A percentile compares a stretch with the other conserved stretches of the same genome.
Conservation (phyloP, 257 asterid genomes). For the Solanum medicagineum region DNA sequence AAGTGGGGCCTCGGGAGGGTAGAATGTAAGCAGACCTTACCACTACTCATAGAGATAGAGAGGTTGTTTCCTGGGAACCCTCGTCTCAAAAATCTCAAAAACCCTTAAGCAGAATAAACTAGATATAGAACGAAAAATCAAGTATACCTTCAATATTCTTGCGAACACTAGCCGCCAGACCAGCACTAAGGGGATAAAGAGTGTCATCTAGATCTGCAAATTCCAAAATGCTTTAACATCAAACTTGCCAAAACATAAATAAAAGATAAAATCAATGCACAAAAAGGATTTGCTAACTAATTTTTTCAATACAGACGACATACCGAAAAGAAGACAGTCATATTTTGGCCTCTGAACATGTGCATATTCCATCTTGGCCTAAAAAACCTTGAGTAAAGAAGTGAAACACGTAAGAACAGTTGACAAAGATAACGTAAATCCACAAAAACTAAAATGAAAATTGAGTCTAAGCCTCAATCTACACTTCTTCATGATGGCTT, state of each 20-base stretch:
- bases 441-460: constrained; percentile 3
- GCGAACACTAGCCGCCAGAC: constrained; percentile 51
- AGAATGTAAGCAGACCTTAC: no score
- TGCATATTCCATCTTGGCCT: constrained; percentile 59
- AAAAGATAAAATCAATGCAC: not conserved
- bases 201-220: constrained; percentile 86
- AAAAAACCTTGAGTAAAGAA: constrained; percentile 21
- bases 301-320: not conserved
- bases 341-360: constrained; percentile 66
- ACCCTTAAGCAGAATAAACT: no score
- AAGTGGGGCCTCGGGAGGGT: no score
- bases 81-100: no score
- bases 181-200: constrained; percentile 81
- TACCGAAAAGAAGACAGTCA: constrained; percentile 96
- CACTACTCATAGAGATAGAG: no score
- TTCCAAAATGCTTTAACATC: not conserved
- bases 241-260: not conserved
- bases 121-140: not conserved
- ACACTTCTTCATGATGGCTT: constrained; percentile 9
- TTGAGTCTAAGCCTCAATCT: constrained; percentile 10
- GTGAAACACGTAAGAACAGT: constrained; percentile 20
- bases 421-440: constrained; percentile 12
- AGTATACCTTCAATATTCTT: constrained; percentile 64
- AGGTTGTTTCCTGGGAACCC: no score
- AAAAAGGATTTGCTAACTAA: not conserved